Conservation (phyloP, 768 basidiomycete genomes). For the Omphalotus guepiniiformis region DNA sequence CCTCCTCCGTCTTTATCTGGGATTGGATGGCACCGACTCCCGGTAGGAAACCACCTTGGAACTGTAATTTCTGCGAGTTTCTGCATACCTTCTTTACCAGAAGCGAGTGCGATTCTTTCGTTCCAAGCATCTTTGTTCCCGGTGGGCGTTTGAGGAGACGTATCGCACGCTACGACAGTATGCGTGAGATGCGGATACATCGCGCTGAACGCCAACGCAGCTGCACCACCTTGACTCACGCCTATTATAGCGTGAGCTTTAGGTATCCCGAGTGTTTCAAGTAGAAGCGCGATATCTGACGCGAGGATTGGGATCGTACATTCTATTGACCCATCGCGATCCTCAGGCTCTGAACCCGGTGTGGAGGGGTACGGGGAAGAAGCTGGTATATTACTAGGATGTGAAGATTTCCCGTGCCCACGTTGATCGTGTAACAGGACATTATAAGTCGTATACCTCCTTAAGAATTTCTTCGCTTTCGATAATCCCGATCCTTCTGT, state of each 20-base stretch:
- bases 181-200: slow-evolving; percentile 30
- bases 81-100: slow-evolving; percentile 31
- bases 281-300: slow-evolving; percentile 37
- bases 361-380: no score
- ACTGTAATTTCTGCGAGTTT: slow-evolving; percentile 38
- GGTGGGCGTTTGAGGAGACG: slow-evolving; percentile 36
- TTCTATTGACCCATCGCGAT: neutral
- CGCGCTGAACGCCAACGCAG: slow-evolving; percentile 42
- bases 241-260: slow-evolving; percentile 42
- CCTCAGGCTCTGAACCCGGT: neutral
- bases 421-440: slow-evolving; percentile 48
- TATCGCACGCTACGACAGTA: slow-evolving; percentile 47
- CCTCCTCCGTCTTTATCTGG: slow-evolving; percentile 10
- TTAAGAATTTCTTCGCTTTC: slow-evolving; percentile 7
- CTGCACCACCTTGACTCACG: slow-evolving; percentile 51
- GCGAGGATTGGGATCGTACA: slow-evolving; percentile 43
- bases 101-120: slow-evolving; percentile 35
- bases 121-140: slow-evolving; percentile 50
- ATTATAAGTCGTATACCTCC: slow-evolving; percentile 32
- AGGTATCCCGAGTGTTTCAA: slow-evolving; percentile 30
- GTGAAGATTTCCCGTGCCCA: slow-evolving; percentile 45
- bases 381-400: no score
- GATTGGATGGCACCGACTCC: slow-evolving; percentile 23
- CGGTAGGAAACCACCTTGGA: slow-evolving; percentile 46
- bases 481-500: neutral